phyloP scores from a whole-genome alignment of 2,329 filamentous ascomycete genomes.

The Trichophyton mentagrophytes region DNA sequence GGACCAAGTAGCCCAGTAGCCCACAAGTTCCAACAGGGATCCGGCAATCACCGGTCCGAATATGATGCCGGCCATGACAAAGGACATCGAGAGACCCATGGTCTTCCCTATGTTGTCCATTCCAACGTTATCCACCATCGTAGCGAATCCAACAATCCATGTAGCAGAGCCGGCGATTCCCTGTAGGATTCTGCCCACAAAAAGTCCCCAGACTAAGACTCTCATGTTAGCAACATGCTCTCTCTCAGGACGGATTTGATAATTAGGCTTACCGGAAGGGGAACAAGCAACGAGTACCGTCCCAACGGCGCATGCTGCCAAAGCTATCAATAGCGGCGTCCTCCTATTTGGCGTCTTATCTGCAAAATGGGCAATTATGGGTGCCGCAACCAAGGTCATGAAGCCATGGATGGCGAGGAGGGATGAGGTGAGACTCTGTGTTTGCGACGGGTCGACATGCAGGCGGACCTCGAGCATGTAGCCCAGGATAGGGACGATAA shows the following conservation, averaged over 20 bases:
- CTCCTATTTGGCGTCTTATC: slow-evolving; percentile 16
- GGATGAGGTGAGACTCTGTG: slow-evolving; percentile 18
- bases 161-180: neutral
- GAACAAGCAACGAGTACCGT: slow-evolving; percentile 9
- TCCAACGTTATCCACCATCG: neutral
- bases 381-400: slow-evolving; percentile 15
- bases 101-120: neutral
- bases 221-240: too few species aligned
- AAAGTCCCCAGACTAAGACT: neutral
- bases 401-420: slow-evolving; percentile 19
- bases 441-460: slow-evolving; percentile 14
- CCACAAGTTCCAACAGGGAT: neutral
- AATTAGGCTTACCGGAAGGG: neutral
- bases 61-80: neutral
- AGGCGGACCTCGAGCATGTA: slow-evolving; percentile 20
- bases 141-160: neutral
- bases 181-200: neutral
- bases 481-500: slow-evolving; percentile 23
- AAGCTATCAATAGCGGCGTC: slow-evolving; percentile 17
- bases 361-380: slow-evolving; percentile 18
- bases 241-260: too few species aligned
- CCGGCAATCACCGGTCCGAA: neutral
- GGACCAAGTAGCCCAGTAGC: neutral
- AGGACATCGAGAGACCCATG: neutral
- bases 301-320: slow-evolving; percentile 18